Evolutionary conservation across 2,329 filamentous ascomycete species (phyloP).

Genomic region (Arthroderma sp.): DNA sequence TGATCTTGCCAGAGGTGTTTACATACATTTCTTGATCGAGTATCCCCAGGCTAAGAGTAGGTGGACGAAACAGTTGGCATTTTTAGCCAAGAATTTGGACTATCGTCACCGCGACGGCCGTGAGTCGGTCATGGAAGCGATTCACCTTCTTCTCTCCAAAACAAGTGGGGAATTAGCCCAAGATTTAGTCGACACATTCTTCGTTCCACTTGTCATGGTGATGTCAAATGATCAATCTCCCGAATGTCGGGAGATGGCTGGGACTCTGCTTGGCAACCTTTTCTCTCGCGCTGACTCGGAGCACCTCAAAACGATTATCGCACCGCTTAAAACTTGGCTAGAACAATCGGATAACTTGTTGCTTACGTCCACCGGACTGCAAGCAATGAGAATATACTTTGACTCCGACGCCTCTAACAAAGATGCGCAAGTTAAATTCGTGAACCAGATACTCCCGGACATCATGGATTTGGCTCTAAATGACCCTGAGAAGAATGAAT

Average conservation of each 20-base stretch:
- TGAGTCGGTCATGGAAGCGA: conserved; percentile 82
- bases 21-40: conserved; percentile 85
- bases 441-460: conserved; percentile 42
- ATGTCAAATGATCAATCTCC: conserved; percentile 79
- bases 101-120: conserved; percentile 82
- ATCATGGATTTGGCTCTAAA: conserved; percentile 41
- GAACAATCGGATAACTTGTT: conserved; percentile 58
- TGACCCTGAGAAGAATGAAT: conserved; percentile 39
- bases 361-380: conserved; percentile 60
- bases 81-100: conserved; percentile 78
- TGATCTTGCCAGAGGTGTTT: conserved; percentile 75
- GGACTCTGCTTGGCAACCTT: conserved; percentile 63
- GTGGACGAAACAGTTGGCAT: conserved; percentile 78
- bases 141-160: conserved; percentile 77
- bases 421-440: conserved; percentile 53
- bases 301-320: conserved; percentile 55
- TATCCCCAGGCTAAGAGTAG: conserved; percentile 86
- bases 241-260: conserved; percentile 72
- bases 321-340: conserved; percentile 61
- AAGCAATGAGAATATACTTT: conserved; percentile 73
- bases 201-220: conserved; percentile 72
- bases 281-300: conserved; percentile 68
- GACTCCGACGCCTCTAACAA: conserved; percentile 53
- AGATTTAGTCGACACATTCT: conserved; percentile 67
- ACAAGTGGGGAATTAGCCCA: conserved; percentile 69